A percentile compares a stretch with the other conserved stretches of the same genome.
phyloP scores from a whole-genome alignment of 2,329 filamentous ascomycete species.

The Neobulgaria alba region DNA sequence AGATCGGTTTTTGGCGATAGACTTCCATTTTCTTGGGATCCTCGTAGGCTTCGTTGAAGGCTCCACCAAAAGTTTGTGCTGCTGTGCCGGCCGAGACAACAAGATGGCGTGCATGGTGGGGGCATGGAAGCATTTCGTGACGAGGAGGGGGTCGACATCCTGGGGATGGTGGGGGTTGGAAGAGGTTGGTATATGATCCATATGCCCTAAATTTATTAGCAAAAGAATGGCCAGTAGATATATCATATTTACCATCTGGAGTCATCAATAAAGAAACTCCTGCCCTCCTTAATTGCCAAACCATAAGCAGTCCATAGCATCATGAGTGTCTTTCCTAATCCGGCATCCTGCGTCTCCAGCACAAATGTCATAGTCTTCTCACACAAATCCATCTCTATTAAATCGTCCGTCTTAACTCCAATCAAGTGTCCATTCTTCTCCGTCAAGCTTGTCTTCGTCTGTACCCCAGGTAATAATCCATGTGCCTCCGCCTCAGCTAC shows the following conservation, averaged over 20 bases:
- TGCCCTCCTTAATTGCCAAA: constrained; percentile 62
- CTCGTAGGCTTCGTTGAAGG: constrained; percentile 45
- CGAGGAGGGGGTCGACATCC: constrained; percentile 63
- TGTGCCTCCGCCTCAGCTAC: constrained; percentile 60
- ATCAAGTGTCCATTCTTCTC: constrained; percentile 33
- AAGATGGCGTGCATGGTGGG: constrained; percentile 65
- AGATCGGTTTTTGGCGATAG: constrained; percentile 52
- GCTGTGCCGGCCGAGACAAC: constrained; percentile 64
- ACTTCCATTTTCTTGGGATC: constrained; percentile 40
- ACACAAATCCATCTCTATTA: constrained; percentile 50
- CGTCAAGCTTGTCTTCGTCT: constrained; percentile 26
- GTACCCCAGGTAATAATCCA: constrained; percentile 46
- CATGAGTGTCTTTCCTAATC: constrained; percentile 69
- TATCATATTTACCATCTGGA: constrained; percentile 50
- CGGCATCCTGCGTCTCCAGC: constrained; percentile 65
- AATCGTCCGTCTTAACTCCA: constrained; percentile 37
- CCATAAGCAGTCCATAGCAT: constrained; percentile 79
- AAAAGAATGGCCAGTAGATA: background rate
- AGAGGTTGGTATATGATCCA: constrained; percentile 65
- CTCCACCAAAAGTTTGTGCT: constrained; percentile 52
- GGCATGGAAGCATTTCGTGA: constrained; percentile 72
- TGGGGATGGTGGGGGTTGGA: constrained; percentile 56
- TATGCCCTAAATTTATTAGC: constrained; percentile 49
- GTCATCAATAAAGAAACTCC: constrained; percentile 80
- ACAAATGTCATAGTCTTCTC: constrained; percentile 67